phyloP scores from a whole-genome alignment of 306 rosid species.

The Cucurbita pepo region DNA sequence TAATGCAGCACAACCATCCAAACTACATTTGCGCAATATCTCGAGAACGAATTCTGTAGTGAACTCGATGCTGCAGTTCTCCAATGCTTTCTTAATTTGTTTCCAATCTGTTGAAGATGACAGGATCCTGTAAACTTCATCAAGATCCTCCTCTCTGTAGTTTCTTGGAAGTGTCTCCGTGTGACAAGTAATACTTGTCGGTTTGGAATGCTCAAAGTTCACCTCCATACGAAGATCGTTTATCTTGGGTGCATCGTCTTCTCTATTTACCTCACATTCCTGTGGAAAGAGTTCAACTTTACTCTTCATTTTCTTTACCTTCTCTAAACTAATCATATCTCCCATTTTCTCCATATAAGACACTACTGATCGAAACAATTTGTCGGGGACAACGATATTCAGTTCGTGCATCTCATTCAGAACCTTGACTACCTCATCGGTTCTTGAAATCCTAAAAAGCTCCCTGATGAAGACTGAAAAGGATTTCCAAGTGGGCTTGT shows the following conservation, averaged over 20 bases:
- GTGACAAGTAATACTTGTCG: slow-evolving; percentile 8
- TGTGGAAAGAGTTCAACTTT: slow-evolving; percentile 21
- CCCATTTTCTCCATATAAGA: slow-evolving; percentile 44
- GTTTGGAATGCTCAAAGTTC: slow-evolving; percentile 13
- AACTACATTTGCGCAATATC: slow-evolving; percentile 29
- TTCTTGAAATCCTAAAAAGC: slow-evolving; percentile 61
- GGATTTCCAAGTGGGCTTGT: slow-evolving; percentile 42
- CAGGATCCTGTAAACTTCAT: slow-evolving; percentile 31
- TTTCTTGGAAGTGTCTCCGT: slow-evolving; percentile 18
- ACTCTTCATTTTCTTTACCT: slow-evolving; percentile 41
- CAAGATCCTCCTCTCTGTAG: slow-evolving; percentile 32
- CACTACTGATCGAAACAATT: slow-evolving; percentile 32
- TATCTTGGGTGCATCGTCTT: slow-evolving; percentile 10
- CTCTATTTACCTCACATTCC: slow-evolving; percentile 13
- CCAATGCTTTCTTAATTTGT: slow-evolving; percentile 35
- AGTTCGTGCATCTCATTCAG: slow-evolving; percentile 53
- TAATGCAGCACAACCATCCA: slow-evolving; percentile 34
- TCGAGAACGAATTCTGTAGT: slow-evolving; percentile 50
- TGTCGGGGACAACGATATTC: slow-evolving; percentile 26
- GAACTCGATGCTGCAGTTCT: slow-evolving; percentile 35
- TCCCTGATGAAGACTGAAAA: slow-evolving; percentile 58
- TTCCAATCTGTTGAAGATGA: slow-evolving; percentile 42
- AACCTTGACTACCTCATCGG: slow-evolving; percentile 48
- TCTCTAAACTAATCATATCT: slow-evolving; percentile 27
- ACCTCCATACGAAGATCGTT: slow-evolving; percentile 11